Percentiles rank a stretch among this genome's conserved stretches.
phyloP scores from a whole-genome alignment of 2,329 filamentous ascomycete species.

The Fusarium pseudoanthophilum region DNA sequence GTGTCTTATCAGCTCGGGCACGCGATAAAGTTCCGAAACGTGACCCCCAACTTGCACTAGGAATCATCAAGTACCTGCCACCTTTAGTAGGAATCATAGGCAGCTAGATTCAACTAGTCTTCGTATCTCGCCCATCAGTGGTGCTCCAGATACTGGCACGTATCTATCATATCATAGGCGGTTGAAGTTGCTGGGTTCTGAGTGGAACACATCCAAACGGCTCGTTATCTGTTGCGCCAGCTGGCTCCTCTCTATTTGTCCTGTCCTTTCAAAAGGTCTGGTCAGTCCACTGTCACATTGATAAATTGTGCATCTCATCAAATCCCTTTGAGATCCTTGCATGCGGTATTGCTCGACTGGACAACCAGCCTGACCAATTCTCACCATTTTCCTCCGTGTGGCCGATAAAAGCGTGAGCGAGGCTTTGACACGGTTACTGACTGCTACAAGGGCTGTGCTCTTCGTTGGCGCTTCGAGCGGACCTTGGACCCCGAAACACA shows the following conservation, averaged over 20 bases:
- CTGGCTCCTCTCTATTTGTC: slow-evolving; percentile 40
- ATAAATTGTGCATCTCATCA: slow-evolving; percentile 16
- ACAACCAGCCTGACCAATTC: slow-evolving; percentile 29
- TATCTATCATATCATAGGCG: slow-evolving; percentile 29
- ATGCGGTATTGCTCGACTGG: slow-evolving; percentile 22
- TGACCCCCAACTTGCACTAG: slow-evolving; percentile 19
- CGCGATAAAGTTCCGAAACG: slow-evolving; percentile 23
- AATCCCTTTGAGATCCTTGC: slow-evolving; percentile 29
- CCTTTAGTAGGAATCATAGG: slow-evolving; percentile 9
- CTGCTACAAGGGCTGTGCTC: slow-evolving; percentile 27
- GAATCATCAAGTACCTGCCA: slow-evolving; percentile 15
- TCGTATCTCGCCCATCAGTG: slow-evolving; percentile 19
- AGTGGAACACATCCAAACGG: slow-evolving; percentile 30
- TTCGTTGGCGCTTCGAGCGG: slow-evolving; percentile 25
- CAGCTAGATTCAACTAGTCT: slow-evolving; percentile 1
- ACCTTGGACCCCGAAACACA: slow-evolving; percentile 28
- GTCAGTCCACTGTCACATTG: slow-evolving; percentile 23
- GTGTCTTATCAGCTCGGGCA: slow-evolving; percentile 34
- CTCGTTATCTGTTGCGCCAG: slow-evolving; percentile 34
- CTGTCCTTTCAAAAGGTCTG: slow-evolving; percentile 18
- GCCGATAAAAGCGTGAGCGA: slow-evolving; percentile 19
- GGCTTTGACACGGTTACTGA: slow-evolving; percentile 14
- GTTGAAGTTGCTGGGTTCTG: slow-evolving; percentile 31
- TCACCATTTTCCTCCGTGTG: slow-evolving; percentile 23
- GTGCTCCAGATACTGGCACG: slow-evolving; percentile 11